These are phyloP conservation scores for Plasmodium knowlesi DNA, from an alignment of 169 alveolate species.

Conservation along the genomic window DNA sequence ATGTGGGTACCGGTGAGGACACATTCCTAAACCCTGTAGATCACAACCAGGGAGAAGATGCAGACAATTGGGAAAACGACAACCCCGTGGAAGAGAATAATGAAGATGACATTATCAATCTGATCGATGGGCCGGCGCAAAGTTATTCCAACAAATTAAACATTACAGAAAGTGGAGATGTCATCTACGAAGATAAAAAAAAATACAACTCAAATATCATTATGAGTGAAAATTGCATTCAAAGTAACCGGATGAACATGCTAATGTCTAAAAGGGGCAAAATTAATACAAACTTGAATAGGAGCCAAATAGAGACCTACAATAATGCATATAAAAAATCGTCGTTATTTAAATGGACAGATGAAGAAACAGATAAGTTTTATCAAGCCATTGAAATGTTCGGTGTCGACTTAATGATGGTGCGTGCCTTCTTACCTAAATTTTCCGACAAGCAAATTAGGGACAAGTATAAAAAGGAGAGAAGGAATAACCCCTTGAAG, in stretches of 20 bases:
- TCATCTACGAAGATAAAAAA: conserved; percentile 50
- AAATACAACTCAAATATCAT: conserved; percentile 12
- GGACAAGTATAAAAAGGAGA: conserved; percentile 84
- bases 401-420: conserved; percentile 84
- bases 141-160: conserved; percentile 35
- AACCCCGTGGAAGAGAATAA: background rate
- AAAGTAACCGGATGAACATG: conserved; percentile 11
- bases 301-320: conserved; percentile 67
- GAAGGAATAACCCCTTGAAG: conserved; percentile 78
- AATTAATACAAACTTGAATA: conserved; percentile 31
- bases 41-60: background rate
- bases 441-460: conserved; percentile 83
- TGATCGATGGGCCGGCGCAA: conserved; percentile 1
- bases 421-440: conserved; percentile 81
- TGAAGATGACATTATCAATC: conserved; percentile 33
- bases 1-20: background rate
- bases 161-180: conserved; percentile 52
- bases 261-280: conserved; percentile 23
- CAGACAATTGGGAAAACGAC: background rate
- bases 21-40: background rate
- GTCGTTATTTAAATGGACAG: conserved; percentile 81
- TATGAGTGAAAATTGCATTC: conserved; percentile 18
- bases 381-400: conserved; percentile 83
- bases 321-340: conserved; percentile 81
- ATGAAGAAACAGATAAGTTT: conserved; percentile 81